These are phyloP conservation scores for Dalbergia cultrata DNA, from an alignment of 306 rosid genomes.

Conservation along the genomic window DNA sequence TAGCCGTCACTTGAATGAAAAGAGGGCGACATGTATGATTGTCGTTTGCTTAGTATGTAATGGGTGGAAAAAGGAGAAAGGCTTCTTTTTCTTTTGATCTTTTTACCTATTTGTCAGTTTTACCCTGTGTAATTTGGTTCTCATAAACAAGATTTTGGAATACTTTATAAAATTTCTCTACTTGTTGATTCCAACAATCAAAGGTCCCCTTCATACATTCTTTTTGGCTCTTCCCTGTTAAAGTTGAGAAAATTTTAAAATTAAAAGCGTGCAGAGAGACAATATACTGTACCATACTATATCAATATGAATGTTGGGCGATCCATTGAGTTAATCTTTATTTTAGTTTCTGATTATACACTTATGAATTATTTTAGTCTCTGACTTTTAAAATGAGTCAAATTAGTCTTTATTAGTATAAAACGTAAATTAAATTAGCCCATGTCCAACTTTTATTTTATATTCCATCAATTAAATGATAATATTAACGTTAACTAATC, in stretches of 20 bases:
- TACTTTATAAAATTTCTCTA: background rate
- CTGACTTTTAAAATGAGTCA: too few species aligned
- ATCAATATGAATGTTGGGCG: background rate
- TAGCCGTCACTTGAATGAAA: background rate
- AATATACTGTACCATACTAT: too few species aligned
- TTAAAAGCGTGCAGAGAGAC: background rate
- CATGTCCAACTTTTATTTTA: too few species aligned
- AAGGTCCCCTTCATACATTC: background rate
- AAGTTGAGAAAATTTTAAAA: background rate
- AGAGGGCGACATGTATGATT: background rate
- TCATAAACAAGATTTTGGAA: background rate
- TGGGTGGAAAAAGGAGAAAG: background rate
- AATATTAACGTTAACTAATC: too few species aligned
- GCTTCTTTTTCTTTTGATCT: too few species aligned
- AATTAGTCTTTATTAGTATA: too few species aligned
- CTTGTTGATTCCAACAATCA: background rate
- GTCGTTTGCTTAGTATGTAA: background rate
- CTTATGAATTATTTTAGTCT: too few species aligned
- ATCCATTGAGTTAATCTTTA: background rate
- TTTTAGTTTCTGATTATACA: too few species aligned
- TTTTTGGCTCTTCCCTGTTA: background rate
- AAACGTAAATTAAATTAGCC: too few species aligned
- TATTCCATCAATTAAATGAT: too few species aligned
- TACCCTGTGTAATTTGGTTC: conserved; percentile 1
- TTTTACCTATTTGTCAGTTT: background rate